phyloP scores from a whole-genome alignment of 805 yeast species.

The Maudiozyma saulgeensis region DNA sequence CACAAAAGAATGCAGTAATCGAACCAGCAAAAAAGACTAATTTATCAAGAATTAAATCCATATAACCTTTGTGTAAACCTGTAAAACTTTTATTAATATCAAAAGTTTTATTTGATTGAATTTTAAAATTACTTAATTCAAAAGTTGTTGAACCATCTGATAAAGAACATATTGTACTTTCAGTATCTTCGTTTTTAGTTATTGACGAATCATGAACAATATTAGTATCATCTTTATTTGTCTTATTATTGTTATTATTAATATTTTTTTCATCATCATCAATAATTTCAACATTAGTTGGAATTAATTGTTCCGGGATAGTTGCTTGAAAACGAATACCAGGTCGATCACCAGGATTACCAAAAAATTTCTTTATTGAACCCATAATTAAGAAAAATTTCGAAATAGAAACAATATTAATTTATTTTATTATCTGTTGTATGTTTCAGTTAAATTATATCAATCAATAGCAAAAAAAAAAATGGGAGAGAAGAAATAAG shows the following conservation, averaged over 20 bases:
- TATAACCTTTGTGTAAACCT: slow-evolving; percentile 17
- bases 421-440: background rate
- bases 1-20: slow-evolving; percentile 18
- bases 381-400: slow-evolving; percentile 11
- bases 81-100: slow-evolving; percentile 18
- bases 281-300: background rate
- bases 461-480: too few species aligned
- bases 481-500: too few species aligned
- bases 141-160: slow-evolving; percentile 11
- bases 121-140: slow-evolving; percentile 8
- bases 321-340: slow-evolving; percentile 8
- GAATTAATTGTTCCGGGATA: background rate
- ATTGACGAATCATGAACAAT: background rate
- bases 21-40: slow-evolving; percentile 25
- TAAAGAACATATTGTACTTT: slow-evolving; percentile 2
- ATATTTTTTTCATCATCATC: background rate
- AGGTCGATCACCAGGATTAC: slow-evolving; percentile 15
- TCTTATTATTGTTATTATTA: background rate
- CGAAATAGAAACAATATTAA: background rate
- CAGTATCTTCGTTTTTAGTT: background rate
- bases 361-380: slow-evolving; percentile 13
- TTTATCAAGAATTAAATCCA: slow-evolving; percentile 18
- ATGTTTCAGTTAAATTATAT: too few species aligned
- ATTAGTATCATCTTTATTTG: background rate
- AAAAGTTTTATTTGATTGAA: slow-evolving; percentile 13